phyloP scores from a whole-genome alignment of 1,284 basidiomycete genomes.

The Irpex rosettiformis region DNA sequence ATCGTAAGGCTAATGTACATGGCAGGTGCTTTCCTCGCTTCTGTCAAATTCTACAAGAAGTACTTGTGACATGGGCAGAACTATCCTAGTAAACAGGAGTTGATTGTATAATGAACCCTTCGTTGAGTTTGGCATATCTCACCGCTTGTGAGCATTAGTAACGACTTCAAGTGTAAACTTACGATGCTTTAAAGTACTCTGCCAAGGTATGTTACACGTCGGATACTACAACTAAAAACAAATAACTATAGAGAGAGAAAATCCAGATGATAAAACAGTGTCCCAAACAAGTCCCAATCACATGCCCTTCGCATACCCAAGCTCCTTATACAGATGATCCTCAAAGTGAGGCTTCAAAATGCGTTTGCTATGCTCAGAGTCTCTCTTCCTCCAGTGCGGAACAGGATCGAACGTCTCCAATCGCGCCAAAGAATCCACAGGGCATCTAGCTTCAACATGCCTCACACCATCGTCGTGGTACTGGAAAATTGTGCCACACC shows the following conservation, averaged over 20 bases:
- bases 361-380: not conserved
- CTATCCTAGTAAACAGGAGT: too few relatives aligned
- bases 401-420: not conserved
- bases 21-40: slow-evolving; percentile 32
- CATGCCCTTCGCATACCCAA: not conserved
- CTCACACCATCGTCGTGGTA: not conserved
- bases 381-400: not conserved
- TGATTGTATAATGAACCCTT: too few relatives aligned
- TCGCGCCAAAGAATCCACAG: not conserved
- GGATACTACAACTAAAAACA: too few relatives aligned
- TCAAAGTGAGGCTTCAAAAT: not conserved
- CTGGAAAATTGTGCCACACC: not conserved
- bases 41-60: slow-evolving; percentile 34
- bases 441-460: not conserved
- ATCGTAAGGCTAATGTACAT: not conserved
- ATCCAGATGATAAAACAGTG: not conserved
- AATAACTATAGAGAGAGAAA: too few relatives aligned
- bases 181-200: too few relatives aligned
- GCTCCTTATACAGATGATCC: not conserved
- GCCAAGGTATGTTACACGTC: too few relatives aligned
- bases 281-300: not conserved
- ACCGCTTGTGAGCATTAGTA: too few relatives aligned
- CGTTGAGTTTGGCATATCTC: not conserved
- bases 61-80: slow-evolving; percentile 17
- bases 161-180: too few relatives aligned